phyloP scores from a whole-genome alignment of 441 rosid genomes.

The Euphorbia corollata region DNA sequence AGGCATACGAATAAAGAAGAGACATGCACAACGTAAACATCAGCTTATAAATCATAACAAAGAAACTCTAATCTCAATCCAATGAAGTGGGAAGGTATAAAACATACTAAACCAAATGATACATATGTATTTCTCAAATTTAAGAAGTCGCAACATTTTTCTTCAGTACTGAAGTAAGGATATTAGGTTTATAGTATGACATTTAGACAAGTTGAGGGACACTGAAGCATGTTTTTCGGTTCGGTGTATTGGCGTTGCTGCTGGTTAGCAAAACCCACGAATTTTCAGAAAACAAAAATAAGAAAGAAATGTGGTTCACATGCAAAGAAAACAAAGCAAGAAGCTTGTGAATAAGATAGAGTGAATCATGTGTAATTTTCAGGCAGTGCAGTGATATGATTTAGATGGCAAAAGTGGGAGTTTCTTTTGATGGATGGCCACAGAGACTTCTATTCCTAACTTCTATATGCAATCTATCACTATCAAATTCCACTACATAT shows the following conservation, averaged over 20 bases:
- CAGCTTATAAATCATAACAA: neutral
- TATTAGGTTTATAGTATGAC: neutral
- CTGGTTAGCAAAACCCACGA: too few relatives aligned
- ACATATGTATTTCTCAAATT: too few relatives aligned
- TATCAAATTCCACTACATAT: constrained; percentile 15
- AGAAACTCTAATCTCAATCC: neutral
- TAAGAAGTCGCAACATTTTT: too few relatives aligned
- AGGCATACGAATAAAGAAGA: constrained; percentile 6
- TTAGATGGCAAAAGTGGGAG: constrained; percentile 11
- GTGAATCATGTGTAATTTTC: neutral
- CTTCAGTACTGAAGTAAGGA: too few relatives aligned
- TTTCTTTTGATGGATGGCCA: neutral
- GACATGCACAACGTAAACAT: neutral
- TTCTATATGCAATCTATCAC: neutral
- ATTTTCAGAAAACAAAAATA: too few relatives aligned
- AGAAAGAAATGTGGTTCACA: constrained; percentile 21
- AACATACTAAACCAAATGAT: too few relatives aligned
- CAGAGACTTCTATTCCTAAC: neutral
- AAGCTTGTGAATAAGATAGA: constrained; percentile 18
- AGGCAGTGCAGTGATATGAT: constrained; percentile 14
- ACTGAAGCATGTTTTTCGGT: too few relatives aligned
- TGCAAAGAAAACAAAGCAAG: constrained; percentile 22
- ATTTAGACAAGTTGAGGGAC: too few relatives aligned
- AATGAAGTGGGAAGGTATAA: neutral
- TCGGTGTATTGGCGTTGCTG: too few relatives aligned